Conservation (phyloP, 2,329 filamentous ascomycete genomes). For the Trichophyton benhamiae region DNA sequence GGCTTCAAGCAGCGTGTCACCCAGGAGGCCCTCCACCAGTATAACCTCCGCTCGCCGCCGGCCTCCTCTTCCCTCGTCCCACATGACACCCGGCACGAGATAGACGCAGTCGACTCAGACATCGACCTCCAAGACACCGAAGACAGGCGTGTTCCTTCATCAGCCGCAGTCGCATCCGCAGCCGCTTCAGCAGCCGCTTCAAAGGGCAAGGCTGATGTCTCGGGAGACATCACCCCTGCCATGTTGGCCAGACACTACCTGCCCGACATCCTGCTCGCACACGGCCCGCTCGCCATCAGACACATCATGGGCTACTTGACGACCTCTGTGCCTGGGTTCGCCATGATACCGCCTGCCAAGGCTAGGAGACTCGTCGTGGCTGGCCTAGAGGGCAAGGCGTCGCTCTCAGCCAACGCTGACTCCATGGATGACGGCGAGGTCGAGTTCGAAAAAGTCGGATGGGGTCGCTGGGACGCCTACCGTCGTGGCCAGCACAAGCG, state of each 20-base stretch:
- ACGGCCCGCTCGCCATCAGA: constrained; percentile 85
- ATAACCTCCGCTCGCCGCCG: constrained; percentile 17
- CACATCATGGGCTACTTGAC: constrained; percentile 93
- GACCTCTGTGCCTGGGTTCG: constrained; percentile 84
- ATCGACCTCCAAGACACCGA: constrained; percentile 63
- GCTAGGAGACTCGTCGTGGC: constrained; percentile 84
- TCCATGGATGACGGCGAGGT: constrained; percentile 43
- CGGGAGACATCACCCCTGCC: constrained; percentile 69
- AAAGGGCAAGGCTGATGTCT: constrained; percentile 50
- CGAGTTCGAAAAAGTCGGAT: constrained; percentile 84
- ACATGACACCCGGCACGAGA: constrained; percentile 6
- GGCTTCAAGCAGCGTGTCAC: constrained; percentile 55
- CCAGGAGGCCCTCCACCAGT: neutral
- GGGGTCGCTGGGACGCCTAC: constrained; percentile 89
- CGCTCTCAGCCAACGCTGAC: constrained; percentile 37
- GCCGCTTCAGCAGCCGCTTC: constrained; percentile 21
- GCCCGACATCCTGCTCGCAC: constrained; percentile 75
- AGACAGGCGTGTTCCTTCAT: constrained; percentile 26
- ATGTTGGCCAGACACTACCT: constrained; percentile 84
- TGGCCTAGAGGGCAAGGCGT: constrained; percentile 69
- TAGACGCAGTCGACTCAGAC: constrained; percentile 58
- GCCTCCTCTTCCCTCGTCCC: constrained; percentile 34
- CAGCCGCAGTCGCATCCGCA: constrained; percentile 15
- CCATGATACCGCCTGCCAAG: constrained; percentile 75
- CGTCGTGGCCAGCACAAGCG: constrained; percentile 49